Conservation (phyloP, 2,329 filamentous ascomycete species). For the Hymenoscyphus linearis region DNA sequence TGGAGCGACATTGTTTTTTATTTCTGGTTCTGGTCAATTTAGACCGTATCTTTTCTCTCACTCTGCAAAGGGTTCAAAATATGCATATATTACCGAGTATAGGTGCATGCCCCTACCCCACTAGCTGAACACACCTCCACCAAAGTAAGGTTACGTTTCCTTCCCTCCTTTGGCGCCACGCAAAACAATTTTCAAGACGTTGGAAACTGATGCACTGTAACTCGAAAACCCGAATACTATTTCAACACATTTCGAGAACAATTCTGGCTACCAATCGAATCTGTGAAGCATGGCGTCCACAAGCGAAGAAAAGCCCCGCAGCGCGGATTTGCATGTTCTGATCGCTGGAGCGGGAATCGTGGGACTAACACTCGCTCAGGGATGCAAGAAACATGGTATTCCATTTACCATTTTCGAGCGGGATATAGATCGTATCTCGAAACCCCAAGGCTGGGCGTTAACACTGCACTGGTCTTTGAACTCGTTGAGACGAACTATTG, state of each 20-base stretch:
- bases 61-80: not conserved
- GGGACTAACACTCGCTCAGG: constrained; percentile 35
- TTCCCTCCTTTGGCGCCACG: not conserved
- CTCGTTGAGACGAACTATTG: not conserved
- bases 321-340: constrained; percentile 27
- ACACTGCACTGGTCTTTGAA: not conserved
- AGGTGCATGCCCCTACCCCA: not conserved
- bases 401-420: constrained; percentile 39
- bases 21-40: not conserved
- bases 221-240: not conserved
- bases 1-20: not conserved
- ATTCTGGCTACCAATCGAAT: not conserved
- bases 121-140: not conserved
- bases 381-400: constrained; percentile 32
- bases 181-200: not conserved
- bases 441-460: constrained; percentile 1
- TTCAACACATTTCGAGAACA: not conserved
- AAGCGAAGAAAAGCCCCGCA: not conserved
- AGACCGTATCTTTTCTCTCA: not conserved
- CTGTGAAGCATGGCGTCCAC: constrained; percentile 1
- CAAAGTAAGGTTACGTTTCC: not conserved
- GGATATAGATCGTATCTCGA: constrained; percentile 34
- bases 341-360: constrained; percentile 38
- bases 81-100: not conserved
- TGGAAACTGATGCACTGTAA: not conserved